phyloP scores from a whole-genome alignment of 164 flowering plant species.

The Saururus chinensis region DNA sequence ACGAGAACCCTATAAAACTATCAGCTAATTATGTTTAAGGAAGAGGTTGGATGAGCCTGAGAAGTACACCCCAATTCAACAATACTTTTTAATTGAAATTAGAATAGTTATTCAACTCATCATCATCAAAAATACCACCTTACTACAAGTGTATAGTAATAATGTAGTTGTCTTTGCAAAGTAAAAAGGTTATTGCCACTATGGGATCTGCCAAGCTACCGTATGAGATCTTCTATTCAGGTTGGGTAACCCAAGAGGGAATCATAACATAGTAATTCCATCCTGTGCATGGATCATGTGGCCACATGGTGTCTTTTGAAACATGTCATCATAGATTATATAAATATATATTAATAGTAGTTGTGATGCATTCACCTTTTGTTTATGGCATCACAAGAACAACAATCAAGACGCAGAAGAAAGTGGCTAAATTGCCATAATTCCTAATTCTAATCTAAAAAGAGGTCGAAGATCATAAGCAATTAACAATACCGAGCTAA shows the following conservation, averaged over 20 bases:
- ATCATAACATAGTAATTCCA: conserved; percentile 88
- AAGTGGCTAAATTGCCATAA: too few relatives aligned
- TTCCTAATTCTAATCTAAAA: too few relatives aligned
- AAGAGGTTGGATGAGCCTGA: background rate
- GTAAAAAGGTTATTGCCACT: conserved; percentile 39
- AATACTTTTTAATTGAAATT: too few relatives aligned
- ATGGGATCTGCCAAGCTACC: conserved; percentile 23
- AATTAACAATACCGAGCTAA: too few relatives aligned
- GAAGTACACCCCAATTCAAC: background rate
- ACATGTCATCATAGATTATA: background rate
- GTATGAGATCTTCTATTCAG: conserved; percentile 57
- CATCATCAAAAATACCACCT: too few relatives aligned
- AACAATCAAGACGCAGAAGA: too few relatives aligned
- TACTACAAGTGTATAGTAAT: background rate
- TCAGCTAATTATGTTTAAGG: background rate
- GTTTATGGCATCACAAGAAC: too few relatives aligned
- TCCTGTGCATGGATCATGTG: conserved; percentile 76
- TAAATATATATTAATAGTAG: too few relatives aligned
- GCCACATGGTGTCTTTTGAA: conserved; percentile 55
- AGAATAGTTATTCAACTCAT: too few relatives aligned
- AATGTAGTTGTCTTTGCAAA: conserved; percentile 2
- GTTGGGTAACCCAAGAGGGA: conserved; percentile 66
- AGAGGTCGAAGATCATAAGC: too few relatives aligned
- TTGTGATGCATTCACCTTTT: too few relatives aligned
- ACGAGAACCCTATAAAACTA: conserved; percentile 99